Evolutionary conservation across 768 basidiomycete genomes (phyloP).

Genomic region (Phlebiopsis gigantea): DNA sequence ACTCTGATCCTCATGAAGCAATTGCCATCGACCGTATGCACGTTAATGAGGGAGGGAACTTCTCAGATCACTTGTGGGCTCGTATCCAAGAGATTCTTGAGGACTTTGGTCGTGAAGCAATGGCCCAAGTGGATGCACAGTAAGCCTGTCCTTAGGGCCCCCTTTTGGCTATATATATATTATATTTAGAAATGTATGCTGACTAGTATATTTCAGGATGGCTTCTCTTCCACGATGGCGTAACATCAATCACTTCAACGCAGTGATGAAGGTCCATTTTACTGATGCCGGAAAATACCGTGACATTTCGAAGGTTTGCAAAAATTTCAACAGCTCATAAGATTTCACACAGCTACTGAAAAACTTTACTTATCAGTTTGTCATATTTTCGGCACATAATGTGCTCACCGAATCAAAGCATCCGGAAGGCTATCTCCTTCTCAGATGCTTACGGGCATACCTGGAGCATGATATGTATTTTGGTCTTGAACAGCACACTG

Average conservation of each 20-base stretch:
- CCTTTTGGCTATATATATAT: not conserved
- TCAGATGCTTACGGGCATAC: slow-evolving; percentile 27
- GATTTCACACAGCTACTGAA: not conserved
- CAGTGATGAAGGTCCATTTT: slow-evolving; percentile 24
- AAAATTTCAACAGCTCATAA: not conserved
- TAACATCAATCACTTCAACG: slow-evolving; percentile 28
- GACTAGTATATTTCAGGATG: slow-evolving; percentile 18
- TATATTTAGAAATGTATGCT: not conserved
- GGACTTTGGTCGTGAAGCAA: slow-evolving; percentile 8
- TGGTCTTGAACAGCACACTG: slow-evolving; percentile 28
- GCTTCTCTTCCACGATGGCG: slow-evolving; percentile 28
- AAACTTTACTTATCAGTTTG: slow-evolving; percentile 17
- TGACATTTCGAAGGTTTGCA: slow-evolving; percentile 30
- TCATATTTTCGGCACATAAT: slow-evolving; percentile 25
- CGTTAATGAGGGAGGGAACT: slow-evolving; percentile 26
- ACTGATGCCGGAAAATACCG: slow-evolving; percentile 30
- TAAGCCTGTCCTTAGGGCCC: slow-evolving; percentile 11
- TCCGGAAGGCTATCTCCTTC: slow-evolving; percentile 21
- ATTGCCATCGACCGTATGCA: slow-evolving; percentile 37
- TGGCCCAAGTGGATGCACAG: slow-evolving; percentile 18
- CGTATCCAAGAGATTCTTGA: slow-evolving; percentile 23
- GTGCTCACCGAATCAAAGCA: slow-evolving; percentile 11
- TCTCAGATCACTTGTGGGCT: slow-evolving; percentile 27
- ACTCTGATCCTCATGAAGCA: slow-evolving; percentile 30
- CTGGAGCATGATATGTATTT: slow-evolving; percentile 26